Base-by-base conservation (phyloP, 345 rosid species). In the Rhodomyrtus tomentosa region DNA sequence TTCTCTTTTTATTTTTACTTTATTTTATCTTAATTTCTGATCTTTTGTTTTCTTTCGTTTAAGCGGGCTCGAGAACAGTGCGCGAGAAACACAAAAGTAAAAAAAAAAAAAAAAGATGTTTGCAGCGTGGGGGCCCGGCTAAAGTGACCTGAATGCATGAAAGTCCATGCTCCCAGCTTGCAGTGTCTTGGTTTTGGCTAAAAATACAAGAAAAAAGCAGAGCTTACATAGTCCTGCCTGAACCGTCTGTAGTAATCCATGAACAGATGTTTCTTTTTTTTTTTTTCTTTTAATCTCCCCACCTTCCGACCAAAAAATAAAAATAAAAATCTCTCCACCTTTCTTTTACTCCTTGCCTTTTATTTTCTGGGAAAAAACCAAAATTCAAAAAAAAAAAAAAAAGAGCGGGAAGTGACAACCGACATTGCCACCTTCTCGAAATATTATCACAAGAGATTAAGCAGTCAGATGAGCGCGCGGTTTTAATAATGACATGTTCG, bases 1-100 rank as follows among this genome's bases (percentile, higher is more conserved):
- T 68, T 32, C 18, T 2, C 24, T 16, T 55, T 18, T 0, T 0
- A 45, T 29, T 15, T 7, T 7, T 0, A 1, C 13, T 50, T 5
- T 2, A 1, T 58, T 1, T 27, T 58, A 4, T 15, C 5, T 15
- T 13, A 42, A 42, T 32, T 58, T 4, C 15, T 4, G 5, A 27
- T 27, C 10, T 6, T 18, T 62, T 32, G 76, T 62, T 62, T 16
- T 16, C 22, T 36, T 68, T 21, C 76, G 76, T 32, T 29, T 16
- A 18, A 68, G 20, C 72, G 72, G 29, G 40, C 73, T 59, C 38
- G 73, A 59, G 73, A 59, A 59, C 68, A 15, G 32, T n/a, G 62
- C 5, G 13, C 72, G 18, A 13, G 8, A 27, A 50, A 50, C 4
- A 40, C 8, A 2, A 48, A 7, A 48, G 2, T n/a, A 7, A 10